Conservation (phyloP, 352 stramenopile species). For the Phytophthora colocasiae region DNA sequence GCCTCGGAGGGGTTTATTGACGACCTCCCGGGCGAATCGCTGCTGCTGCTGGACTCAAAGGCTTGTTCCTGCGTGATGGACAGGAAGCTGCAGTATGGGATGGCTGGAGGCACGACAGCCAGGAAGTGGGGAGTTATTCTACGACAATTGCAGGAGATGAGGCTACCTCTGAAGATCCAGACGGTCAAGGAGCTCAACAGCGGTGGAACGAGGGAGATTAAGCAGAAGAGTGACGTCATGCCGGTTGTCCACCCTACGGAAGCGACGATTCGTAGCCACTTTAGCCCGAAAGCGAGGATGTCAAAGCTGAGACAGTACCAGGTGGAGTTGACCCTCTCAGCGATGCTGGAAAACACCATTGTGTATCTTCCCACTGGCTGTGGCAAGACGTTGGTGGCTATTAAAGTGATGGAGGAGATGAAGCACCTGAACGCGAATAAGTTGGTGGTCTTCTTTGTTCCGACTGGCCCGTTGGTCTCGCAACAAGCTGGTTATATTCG, state of each 20-base stretch:
- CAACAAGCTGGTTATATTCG: slow-evolving; percentile 78
- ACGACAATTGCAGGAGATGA: slow-evolving; percentile 35
- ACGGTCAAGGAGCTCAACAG: slow-evolving; percentile 31
- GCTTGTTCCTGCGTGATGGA: slow-evolving; percentile 47
- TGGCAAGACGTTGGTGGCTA: slow-evolving; percentile 79
- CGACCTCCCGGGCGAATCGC: slow-evolving; percentile 38
- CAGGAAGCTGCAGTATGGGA: slow-evolving; percentile 9
- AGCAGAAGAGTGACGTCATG: slow-evolving; percentile 3
- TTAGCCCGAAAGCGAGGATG: slow-evolving; percentile 47
- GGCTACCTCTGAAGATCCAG: slow-evolving; percentile 32
- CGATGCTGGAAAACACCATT: slow-evolving; percentile 81
- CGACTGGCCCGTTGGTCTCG: slow-evolving; percentile 74
- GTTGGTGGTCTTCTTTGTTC: slow-evolving; percentile 75
- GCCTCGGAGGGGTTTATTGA: slow-evolving; percentile 50
- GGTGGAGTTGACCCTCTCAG: slow-evolving; percentile 69
- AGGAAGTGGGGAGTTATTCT: slow-evolving; percentile 53
- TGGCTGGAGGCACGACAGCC: slow-evolving; percentile 5
- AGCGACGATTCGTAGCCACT: slow-evolving; percentile 38
- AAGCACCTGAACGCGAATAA: slow-evolving; percentile 61
- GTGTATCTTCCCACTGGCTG: slow-evolving; percentile 82
- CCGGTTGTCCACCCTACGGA: slow-evolving; percentile 41
- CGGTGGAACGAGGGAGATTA: neutral
- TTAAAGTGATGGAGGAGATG: slow-evolving; percentile 77
- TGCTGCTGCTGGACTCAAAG: slow-evolving; percentile 64
- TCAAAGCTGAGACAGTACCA: slow-evolving; percentile 70